phyloP scores from a whole-genome alignment of 352 stramenopile genomes.

The Pythium guiyangense region DNA sequence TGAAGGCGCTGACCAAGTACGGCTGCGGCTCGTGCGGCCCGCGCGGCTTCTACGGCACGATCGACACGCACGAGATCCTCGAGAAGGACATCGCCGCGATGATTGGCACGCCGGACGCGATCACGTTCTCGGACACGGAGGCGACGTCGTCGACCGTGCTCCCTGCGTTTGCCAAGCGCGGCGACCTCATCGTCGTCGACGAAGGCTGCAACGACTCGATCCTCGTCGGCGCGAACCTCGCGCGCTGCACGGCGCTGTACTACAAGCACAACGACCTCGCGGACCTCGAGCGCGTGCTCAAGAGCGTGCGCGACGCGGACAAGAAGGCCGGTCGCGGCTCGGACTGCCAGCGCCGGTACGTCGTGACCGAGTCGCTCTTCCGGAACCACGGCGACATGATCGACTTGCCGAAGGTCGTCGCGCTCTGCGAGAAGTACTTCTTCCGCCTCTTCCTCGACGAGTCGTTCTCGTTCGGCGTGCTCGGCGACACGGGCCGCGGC shows the following conservation, averaged over 20 bases:
- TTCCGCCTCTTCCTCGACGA: constrained; percentile 90
- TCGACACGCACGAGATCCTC: constrained; percentile 87
- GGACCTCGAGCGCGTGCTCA: constrained; percentile 93
- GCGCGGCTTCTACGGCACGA: constrained; percentile 98
- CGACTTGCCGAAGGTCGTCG: constrained; percentile 91
- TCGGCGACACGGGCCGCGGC: constrained; percentile 88
- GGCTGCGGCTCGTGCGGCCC: constrained; percentile 97
- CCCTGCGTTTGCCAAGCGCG: constrained; percentile 96
- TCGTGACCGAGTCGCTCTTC: constrained; percentile 98
- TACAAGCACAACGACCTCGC: constrained; percentile 99
- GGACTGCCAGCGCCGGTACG: constrained; percentile 92
- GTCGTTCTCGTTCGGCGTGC: constrained; percentile 91
- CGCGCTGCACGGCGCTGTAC: constrained; percentile 90
- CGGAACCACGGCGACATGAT: constrained; percentile 95
- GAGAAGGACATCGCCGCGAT: constrained; percentile 92
- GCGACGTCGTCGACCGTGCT: constrained; percentile 93
- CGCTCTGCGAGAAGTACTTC: constrained; percentile 88
- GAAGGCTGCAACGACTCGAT: constrained; percentile 96
- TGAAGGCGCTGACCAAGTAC: constrained; percentile 93
- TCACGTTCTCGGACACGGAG: constrained; percentile 97
- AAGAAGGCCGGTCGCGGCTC: constrained; percentile 71
- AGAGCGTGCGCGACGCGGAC: constrained; percentile 85
- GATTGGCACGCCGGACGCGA: constrained; percentile 91
- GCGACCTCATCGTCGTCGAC: constrained; percentile 96
- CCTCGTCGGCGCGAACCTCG: constrained; percentile 89